These are phyloP conservation scores for Fusarium chlamydosporum DNA, from an alignment of 2,329 filamentous ascomycete species.

Conservation along the genomic window DNA sequence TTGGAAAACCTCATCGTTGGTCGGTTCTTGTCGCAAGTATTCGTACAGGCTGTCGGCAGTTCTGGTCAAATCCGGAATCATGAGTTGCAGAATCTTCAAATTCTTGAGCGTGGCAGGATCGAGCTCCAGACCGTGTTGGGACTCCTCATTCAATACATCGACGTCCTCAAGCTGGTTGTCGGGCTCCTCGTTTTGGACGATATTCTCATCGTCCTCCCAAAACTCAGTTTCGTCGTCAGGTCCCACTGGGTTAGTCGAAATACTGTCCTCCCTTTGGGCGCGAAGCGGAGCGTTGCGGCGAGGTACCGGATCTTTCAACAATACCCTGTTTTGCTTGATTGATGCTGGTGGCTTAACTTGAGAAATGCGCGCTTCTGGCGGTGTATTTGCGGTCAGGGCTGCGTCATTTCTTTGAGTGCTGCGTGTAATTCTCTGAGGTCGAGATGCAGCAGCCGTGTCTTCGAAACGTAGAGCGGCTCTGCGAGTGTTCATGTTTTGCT, in stretches of 20 bases:
- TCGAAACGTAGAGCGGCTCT: conserved; percentile 31
- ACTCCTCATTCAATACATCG: conserved; percentile 9
- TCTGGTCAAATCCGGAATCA: conserved; percentile 49
- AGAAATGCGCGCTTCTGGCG: conserved; percentile 1
- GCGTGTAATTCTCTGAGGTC: conserved; percentile 33
- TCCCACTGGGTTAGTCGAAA: conserved; percentile 29
- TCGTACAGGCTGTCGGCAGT: conserved; percentile 50
- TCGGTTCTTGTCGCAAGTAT: conserved; percentile 38
- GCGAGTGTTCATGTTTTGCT: conserved; percentile 36
- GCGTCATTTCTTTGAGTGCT: conserved; percentile 31
- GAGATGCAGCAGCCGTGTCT: conserved; percentile 16
- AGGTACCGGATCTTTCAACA: conserved; percentile 33
- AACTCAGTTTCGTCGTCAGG: conserved; percentile 47
- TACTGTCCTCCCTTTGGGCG: conserved; percentile 41
- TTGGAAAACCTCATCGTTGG: conserved; percentile 41
- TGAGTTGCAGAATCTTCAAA: conserved; percentile 45
- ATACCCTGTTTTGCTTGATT: conserved; percentile 13
- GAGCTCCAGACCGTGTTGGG: conserved; percentile 10
- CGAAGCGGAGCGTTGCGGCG: conserved; percentile 46
- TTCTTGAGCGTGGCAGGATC: conserved; percentile 30
- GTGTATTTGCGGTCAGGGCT: conserved; percentile 3
- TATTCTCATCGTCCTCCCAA: conserved; percentile 16
- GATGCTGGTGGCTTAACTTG: conserved; percentile 1
- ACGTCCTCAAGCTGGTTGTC: conserved; percentile 11
- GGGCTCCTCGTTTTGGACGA: conserved; percentile 21